Evolutionary conservation across 2,329 filamentous ascomycete genomes (phyloP), one percentile per base, ranked within the genome.

Genomic region (Fusarium penzigii): DNA sequence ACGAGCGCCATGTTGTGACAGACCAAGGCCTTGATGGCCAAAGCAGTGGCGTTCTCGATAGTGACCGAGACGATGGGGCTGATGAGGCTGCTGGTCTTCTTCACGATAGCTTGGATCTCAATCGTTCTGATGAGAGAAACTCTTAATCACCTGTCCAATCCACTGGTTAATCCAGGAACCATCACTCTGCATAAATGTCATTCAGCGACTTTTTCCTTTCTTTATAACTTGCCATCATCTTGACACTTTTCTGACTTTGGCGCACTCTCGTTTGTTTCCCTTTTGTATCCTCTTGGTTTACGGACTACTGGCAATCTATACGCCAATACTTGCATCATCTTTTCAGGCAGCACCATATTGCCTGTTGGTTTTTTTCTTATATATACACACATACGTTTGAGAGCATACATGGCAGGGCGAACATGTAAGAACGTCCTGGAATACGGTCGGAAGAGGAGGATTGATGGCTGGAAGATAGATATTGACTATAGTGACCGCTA

Each of bases 51-150:
- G 74, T 76, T 39, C 61, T 66, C 13, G 78, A 78, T 20, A 73
- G 72, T 34, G 73, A 74, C 29, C 48, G 45, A 34, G 74, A 72
- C 7, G 72, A 73, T 5, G 71, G 71, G 25, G 69, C 73, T 12
- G 78, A 78, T 50, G 78, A 83, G 41, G 66, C 68, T 7, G 72
- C 72, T 2, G 77, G 76, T 1, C 68, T 83, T 29, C 67, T 83
- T 39, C 70, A 70, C 12, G 70, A 72, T 10, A 72, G 70, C 44
- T 61, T 67, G 38, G 75, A 36, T 36, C 32, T 36, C 13, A 36
- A 74, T 39, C 62, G 63, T 12, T 57, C 57, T 6, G 72, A 74
- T 17, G 73, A 77, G 34, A 74, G 73, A 5, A 73, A 77, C 48
- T 63, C 72, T 29, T 65, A 76, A 46, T 67, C 75, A 5, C 72